Base-by-base conservation (phyloP, 73 alveolate species). In the Tetrahymena elliotti region DNA sequence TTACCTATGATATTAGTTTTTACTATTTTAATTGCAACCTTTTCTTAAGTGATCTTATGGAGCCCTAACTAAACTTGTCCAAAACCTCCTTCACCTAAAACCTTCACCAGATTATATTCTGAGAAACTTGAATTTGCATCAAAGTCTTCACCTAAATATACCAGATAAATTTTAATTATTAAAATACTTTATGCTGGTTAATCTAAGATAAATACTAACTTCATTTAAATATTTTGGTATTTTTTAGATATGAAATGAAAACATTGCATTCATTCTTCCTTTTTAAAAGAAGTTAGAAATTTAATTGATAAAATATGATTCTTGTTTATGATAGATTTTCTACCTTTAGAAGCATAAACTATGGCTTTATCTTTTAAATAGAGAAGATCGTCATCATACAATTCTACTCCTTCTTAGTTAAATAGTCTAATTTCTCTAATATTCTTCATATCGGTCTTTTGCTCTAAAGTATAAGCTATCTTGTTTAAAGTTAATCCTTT, bases 21-120 rank as follows among this genome's bases (percentile, higher is more conserved):
- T 84, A 94, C 96, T 53, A 84, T 84, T 82, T 96, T 96, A 10
- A 96, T 94, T 41, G 97, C 97, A 33, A 94, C 95, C 33, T 95
- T 88, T 39, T 96, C 95, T 41, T 93, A 83, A 31, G 97, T 95
- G 84, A 95, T n/a, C 38, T 88, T 96, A 35, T 96, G 97, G 24
- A 38, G 37, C 5, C 97, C 97, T 88, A 96, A 84, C 35, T 83
- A 92, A 13, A 96, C 97, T 40, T 93, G 41, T 22, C 97, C 97
- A 84, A 93, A 84, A 7, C 97, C 97, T 40, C 97, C 97, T 92
- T 96, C 97, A 84, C 97, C 97, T 31, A 96, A 83, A 20, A 83
- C 95, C 84, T 94, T 53, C 9, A 95, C 37, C 12, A 94, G 35
- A 34, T 96, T 97, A 84, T 96, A 96, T 22, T 94, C 96, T 38